Evolutionary conservation across 2,329 filamentous ascomycete genomes (phyloP).

Genomic region (Arthrobotrys pseudoclavata): DNA sequence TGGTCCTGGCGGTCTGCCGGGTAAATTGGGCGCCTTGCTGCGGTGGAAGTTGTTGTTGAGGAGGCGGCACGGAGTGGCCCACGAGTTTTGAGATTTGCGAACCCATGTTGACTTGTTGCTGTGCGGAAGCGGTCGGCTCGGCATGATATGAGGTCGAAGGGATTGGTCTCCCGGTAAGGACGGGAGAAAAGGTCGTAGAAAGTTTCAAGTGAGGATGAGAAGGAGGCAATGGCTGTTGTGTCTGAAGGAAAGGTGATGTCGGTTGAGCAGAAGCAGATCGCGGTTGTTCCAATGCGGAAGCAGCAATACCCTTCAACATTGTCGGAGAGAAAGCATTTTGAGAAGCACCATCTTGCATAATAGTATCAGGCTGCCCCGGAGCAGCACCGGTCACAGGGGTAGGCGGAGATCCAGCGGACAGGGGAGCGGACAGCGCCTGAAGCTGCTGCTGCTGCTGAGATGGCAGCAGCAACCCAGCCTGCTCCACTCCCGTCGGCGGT

Average conservation of each 20-base stretch:
- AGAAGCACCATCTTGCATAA: not conserved
- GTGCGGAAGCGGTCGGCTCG: slow-evolving; percentile 6
- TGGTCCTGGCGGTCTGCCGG: slow-evolving; percentile 24
- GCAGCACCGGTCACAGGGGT: not conserved
- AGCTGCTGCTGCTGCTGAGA: slow-evolving; percentile 20
- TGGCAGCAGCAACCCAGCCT: slow-evolving; percentile 11
- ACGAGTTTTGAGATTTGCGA: slow-evolving; percentile 6
- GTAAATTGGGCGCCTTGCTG: not conserved
- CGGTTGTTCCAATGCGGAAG: slow-evolving; percentile 50
- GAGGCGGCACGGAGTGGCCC: not conserved
- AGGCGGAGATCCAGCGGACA: slow-evolving; percentile 1
- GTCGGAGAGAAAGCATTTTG: slow-evolving; percentile 33
- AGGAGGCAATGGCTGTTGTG: not conserved
- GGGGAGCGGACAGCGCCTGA: not conserved
- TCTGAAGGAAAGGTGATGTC: not conserved
- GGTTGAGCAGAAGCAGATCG: slow-evolving; percentile 1
- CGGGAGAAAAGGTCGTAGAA: slow-evolving; percentile 23
- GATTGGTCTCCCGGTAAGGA: not conserved
- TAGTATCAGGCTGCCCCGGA: slow-evolving; percentile 8
- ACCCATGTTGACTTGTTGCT: slow-evolving; percentile 8
- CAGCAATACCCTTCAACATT: slow-evolving; percentile 50
- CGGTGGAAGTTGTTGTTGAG: not conserved
- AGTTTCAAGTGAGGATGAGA: slow-evolving; percentile 15
- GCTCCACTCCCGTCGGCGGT: slow-evolving; percentile 40
- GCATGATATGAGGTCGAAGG: slow-evolving; percentile 16